A percentile compares a stretch with the other conserved stretches of the same genome.
phyloP scores from a whole-genome alignment of 768 basidiomycete genomes.

The Rubroboletus pulcherrimus region DNA sequence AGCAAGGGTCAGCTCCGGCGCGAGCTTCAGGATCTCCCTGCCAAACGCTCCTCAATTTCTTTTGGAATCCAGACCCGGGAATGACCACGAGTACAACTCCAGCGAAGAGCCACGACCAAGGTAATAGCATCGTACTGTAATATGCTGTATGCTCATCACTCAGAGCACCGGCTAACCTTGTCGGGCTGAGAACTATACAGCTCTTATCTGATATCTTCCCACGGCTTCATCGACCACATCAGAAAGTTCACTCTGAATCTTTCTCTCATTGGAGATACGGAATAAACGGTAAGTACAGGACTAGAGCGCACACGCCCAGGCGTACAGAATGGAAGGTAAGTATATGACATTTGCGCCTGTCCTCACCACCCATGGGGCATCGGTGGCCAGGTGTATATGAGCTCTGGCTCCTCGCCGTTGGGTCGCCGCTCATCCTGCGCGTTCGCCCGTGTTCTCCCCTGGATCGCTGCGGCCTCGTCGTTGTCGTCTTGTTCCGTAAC shows the following conservation, averaged over 20 bases:
- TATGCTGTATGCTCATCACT: not conserved
- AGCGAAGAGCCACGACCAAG: not conserved
- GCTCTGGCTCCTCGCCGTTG: not conserved
- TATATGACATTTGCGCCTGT: not conserved
- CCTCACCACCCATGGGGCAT: not conserved
- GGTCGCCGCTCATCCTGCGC: not conserved
- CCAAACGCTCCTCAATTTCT: not conserved
- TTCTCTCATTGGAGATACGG: not conserved
- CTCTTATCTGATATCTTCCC: not conserved
- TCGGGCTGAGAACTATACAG: not conserved
- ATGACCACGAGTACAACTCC: not conserved
- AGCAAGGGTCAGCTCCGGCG: not conserved
- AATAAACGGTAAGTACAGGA: not conserved
- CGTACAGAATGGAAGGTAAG: not conserved
- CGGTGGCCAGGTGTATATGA: slow-evolving; percentile 4
- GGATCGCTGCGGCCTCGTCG: slow-evolving; percentile 3
- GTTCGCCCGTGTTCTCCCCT: not conserved
- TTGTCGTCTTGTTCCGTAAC: slow-evolving; percentile 17
- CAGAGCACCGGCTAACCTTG: not conserved
- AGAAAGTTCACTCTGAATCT: not conserved
- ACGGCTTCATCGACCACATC: not conserved
- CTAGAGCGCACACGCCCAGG: not conserved
- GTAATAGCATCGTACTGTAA: not conserved
- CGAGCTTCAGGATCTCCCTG: not conserved
- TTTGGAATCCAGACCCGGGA: not conserved